Percentiles rank a stretch among this genome's conserved stretches.
phyloP scores from a whole-genome alignment of 2,329 filamentous ascomycete species.

The Penicillium expansum region DNA sequence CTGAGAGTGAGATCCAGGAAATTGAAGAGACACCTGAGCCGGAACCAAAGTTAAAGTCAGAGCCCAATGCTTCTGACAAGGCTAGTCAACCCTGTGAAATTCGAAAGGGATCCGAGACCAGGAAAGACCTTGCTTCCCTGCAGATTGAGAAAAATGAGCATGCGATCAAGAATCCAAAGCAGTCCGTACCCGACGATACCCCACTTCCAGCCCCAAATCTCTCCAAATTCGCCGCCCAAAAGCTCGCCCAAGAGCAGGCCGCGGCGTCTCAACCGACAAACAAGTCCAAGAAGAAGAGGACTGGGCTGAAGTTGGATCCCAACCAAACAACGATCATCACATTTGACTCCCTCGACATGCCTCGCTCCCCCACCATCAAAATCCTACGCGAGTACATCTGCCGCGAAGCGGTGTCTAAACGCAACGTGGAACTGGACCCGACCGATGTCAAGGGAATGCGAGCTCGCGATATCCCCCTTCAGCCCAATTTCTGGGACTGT shows the following conservation, averaged over 20 bases:
- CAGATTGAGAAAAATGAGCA: conserved; percentile 8
- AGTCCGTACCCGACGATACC: conserved; percentile 22
- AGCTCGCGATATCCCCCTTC: conserved; percentile 71
- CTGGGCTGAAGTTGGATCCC: conserved; percentile 45
- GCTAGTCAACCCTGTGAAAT: neutral
- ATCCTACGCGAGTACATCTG: conserved; percentile 73
- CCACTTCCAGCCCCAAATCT: conserved; percentile 16
- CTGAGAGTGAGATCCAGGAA: conserved; percentile 25
- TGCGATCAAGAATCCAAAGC: conserved; percentile 9
- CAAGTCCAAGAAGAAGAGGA: conserved; percentile 30
- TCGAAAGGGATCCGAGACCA: conserved; percentile 21
- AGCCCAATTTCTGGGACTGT: conserved; percentile 84
- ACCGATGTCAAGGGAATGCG: conserved; percentile 59
- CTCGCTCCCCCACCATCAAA: conserved; percentile 63
- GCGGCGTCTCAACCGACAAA: conserved; percentile 5
- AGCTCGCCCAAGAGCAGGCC: conserved; percentile 5
- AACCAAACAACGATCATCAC: conserved; percentile 72
- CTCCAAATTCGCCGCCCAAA: conserved; percentile 10
- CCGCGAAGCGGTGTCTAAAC: conserved; percentile 67
- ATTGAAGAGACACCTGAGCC: conserved; percentile 30
- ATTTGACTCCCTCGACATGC: conserved; percentile 74
- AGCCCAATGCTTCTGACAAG: neutral
- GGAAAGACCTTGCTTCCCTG: conserved; percentile 31
- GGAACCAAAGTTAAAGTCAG: neutral
- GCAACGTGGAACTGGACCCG: conserved; percentile 47